phyloP scores from a whole-genome alignment of 2,329 filamentous ascomycete genomes.

The Helotiales sp. region DNA sequence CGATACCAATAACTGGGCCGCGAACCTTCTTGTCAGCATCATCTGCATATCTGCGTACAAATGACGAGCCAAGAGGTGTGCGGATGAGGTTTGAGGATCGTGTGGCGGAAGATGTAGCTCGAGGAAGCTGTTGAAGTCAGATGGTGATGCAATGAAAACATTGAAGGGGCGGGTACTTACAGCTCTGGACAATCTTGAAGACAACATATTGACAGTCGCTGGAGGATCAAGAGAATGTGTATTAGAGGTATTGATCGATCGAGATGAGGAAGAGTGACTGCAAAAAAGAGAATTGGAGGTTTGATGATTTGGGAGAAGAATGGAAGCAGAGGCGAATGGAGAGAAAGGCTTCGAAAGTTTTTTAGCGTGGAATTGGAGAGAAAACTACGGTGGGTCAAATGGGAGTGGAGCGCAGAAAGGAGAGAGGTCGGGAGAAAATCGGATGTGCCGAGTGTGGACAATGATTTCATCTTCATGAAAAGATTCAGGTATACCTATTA shows the following conservation, averaged over 20 bases:
- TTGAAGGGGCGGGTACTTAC: conserved; percentile 57
- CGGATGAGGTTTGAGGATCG: conserved; percentile 70
- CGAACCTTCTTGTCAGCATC: conserved; percentile 83
- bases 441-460: too few species aligned
- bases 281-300: conserved; percentile 16
- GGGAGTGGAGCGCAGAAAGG: not conserved
- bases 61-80: conserved; percentile 73
- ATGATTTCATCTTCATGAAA: too few species aligned
- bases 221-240: conserved; percentile 24
- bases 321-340: not conserved
- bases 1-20: conserved; percentile 96
- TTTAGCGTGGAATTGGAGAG: not conserved
- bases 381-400: not conserved
- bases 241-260: conserved; percentile 8
- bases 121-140: conserved; percentile 67
- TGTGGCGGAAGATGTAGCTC: conserved; percentile 71
- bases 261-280: conserved; percentile 5
- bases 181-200: conserved; percentile 74
- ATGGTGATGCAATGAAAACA: conserved; percentile 36
- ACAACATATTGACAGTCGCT: conserved; percentile 64
- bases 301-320: not conserved
- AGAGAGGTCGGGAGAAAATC: not conserved
- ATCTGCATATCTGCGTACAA: conserved; percentile 79
- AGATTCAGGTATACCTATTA: too few species aligned
- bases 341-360: conserved; percentile 2